Evolutionary conservation across 768 basidiomycete genomes (phyloP), one percentile per base, ranked within the genome.

Genomic region (Clathrus columnatus): DNA sequence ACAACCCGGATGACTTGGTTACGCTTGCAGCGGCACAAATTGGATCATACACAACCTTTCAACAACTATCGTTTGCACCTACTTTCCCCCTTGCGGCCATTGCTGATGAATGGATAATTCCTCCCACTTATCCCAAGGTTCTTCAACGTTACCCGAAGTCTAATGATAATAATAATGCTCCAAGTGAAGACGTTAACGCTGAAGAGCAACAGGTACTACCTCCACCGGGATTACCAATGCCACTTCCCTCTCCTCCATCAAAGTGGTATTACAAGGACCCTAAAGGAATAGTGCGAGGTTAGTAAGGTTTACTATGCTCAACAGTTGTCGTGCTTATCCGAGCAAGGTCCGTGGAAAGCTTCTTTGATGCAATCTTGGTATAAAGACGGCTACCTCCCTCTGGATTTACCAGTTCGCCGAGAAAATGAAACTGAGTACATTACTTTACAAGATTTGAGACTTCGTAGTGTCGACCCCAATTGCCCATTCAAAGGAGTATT

Each of bases 31-130:
- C 83, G 2, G 76, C 84, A 7, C 82, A 85, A 54, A 81, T 83
- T 69, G 87, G 88, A 18, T 82, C 90, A 27, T 95, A 93, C 66
- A 90, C 87, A 18, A 93, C 90, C 6, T 94, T 95, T 72, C 92
- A 93, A 64, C 91, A 95, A 70, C 72, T 95, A 16, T 77, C 75
- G 7, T 93, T 91, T 63, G 80, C 92, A 2, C 91, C 91, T 8
- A 84, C 78, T 50, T 90, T 95, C 62, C 91, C 91, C n/a, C 74
- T 93, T 52, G 86, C 87, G 24, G 80, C 86, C 0, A 87, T 95
- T 52, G 87, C 91, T 26, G 88, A 93, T 63, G 89, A 92, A 42
- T 95, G 89, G 68, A 80, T 91, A 56, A 95, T 95, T 50, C 91
- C 91, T 7, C 91, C 91, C 0, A 90, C 90, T 58, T 95, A 95